Percentiles rank a stretch among this genome's conserved stretches.
Conservation (phyloP, 768 basidiomycete species). For the Multifurca ochricompacta region DNA sequence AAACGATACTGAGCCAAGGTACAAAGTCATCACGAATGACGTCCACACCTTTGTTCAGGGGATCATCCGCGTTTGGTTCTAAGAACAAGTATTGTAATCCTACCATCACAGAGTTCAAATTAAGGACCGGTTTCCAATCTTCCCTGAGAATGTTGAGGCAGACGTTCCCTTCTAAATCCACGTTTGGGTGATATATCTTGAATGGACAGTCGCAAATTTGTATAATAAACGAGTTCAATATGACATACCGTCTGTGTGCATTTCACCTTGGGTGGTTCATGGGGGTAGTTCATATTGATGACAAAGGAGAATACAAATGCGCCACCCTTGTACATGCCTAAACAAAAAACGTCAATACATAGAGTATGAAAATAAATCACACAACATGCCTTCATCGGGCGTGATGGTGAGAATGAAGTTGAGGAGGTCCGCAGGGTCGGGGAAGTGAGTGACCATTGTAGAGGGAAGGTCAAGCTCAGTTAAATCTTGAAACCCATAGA, state of each 20-base stretch:
- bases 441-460: conserved; percentile 94
- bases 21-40: neutral
- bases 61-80: conserved; percentile 98
- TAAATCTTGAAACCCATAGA: conserved; percentile 54
- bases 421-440: conserved; percentile 88
- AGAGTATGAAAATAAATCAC: neutral
- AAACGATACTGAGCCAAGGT: neutral
- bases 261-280: conserved; percentile 98
- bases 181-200: conserved; percentile 98
- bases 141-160: conserved; percentile 97
- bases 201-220: neutral
- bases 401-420: conserved; percentile 94
- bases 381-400: conserved; percentile 80
- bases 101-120: conserved; percentile 97
- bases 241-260: conserved; percentile 81
- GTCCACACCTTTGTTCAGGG: conserved; percentile 92
- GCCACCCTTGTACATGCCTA: conserved; percentile 98
- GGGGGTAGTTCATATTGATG: conserved; percentile 98
- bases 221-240: neutral
- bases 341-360: neutral
- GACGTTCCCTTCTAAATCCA: conserved; percentile 96
- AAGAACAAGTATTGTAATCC: conserved; percentile 97
- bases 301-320: conserved; percentile 88
- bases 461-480: conserved; percentile 94
- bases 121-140: conserved; percentile 99